Conservation (phyloP, 306 rosid species). For the Heteromeles arbutifolia region DNA sequence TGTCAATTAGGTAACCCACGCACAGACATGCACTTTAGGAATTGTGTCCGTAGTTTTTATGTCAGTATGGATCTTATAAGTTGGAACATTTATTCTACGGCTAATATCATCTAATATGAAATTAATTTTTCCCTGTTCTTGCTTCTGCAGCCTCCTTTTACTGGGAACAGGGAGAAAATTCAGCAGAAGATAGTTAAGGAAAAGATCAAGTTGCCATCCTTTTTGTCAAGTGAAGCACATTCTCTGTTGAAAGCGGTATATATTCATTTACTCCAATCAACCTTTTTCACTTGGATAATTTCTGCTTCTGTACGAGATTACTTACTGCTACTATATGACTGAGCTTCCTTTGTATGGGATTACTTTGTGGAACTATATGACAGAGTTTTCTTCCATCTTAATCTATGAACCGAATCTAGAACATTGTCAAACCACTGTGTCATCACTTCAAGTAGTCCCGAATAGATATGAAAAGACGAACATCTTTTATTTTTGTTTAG, state of each 20-base stretch:
- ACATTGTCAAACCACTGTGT: too few relatives aligned
- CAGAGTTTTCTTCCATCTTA: too few relatives aligned
- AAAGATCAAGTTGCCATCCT: conserved; percentile 83
- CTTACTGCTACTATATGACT: too few relatives aligned
- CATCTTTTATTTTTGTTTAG: neutral
- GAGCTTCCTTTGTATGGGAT: neutral
- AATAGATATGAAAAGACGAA: neutral
- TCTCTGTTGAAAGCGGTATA: conserved; percentile 79
- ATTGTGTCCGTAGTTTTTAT: neutral
- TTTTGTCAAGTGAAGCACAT: conserved; percentile 88
- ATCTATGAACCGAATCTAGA: too few relatives aligned
- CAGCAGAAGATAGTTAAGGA: conserved; percentile 91
- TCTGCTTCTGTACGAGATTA: too few relatives aligned
- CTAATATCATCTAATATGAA: neutral
- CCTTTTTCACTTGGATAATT: neutral
- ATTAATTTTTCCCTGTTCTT: conserved; percentile 15
- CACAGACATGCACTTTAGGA: neutral
- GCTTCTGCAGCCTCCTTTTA: conserved; percentile 77
- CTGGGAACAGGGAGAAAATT: conserved; percentile 73
- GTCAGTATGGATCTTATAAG: neutral
- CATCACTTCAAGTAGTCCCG: neutral
- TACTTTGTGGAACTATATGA: too few relatives aligned
- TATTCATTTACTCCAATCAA: neutral
- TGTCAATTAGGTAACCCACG: neutral
- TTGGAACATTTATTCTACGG: neutral